Percentiles rank a stretch among this genome's conserved stretches.
Conservation (phyloP, 768 basidiomycete species). For the Mycena latifolia region DNA sequence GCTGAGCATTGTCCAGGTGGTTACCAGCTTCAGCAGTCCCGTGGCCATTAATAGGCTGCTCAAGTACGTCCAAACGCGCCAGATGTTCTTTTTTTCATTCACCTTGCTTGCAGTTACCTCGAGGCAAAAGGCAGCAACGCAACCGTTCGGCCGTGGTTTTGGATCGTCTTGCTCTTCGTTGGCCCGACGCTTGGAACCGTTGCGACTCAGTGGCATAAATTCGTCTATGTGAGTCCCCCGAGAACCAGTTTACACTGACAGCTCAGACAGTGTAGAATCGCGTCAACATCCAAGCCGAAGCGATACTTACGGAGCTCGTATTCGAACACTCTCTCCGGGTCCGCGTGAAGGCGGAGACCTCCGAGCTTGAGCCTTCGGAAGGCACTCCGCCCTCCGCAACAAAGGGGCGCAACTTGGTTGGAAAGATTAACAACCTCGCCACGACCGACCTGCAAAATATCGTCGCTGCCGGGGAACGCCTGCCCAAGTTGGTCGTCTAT, state of each 20-base stretch:
- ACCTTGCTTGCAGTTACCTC: conserved; percentile 60
- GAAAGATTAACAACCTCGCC: conserved; percentile 82
- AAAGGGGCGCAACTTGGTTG: conserved; percentile 61
- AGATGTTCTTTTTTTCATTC: not conserved
- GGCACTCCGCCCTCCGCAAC: not conserved
- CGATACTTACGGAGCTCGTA: conserved; percentile 54
- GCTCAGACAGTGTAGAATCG: conserved; percentile 50
- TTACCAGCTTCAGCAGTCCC: conserved; percentile 49
- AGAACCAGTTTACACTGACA: too few species aligned
- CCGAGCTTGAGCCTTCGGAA: not conserved
- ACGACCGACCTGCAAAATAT: conserved; percentile 68
- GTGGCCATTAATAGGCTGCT: conserved; percentile 58
- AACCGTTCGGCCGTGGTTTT: conserved; percentile 73
- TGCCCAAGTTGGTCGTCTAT: conserved; percentile 29
- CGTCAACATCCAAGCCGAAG: conserved; percentile 62
- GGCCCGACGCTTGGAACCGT: conserved; percentile 60
- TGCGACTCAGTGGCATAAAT: conserved; percentile 68
- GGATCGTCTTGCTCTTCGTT: conserved; percentile 66
- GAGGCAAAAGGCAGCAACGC: conserved; percentile 65
- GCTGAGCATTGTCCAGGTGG: conserved; percentile 44
- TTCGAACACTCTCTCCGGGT: conserved; percentile 68
- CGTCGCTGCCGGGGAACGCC: conserved; percentile 49
- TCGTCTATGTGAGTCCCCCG: conserved; percentile 39
- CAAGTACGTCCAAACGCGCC: conserved; percentile 41
- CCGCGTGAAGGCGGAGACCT: conserved; percentile 64